Evolutionary conservation across 257 asterid genomes (phyloP).

Genomic region (Solanum sejunctum): DNA sequence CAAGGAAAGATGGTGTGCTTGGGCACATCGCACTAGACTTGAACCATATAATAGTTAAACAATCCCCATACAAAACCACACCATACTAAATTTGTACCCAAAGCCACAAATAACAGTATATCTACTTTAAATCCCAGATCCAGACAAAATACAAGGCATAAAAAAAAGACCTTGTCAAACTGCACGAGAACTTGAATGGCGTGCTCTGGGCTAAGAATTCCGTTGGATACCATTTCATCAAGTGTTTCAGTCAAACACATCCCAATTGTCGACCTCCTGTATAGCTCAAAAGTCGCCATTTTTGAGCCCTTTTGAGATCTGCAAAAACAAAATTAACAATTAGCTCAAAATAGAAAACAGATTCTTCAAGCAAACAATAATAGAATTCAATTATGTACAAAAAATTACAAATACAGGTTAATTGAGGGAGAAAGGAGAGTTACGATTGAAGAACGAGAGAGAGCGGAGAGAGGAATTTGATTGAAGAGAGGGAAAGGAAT

Average conservation of each 20-base stretch:
- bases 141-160: background rate
- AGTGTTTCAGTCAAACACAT: constrained; percentile 85
- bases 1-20: background rate
- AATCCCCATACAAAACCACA: background rate
- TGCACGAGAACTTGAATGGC: constrained; percentile 93
- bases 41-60: background rate
- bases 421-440: background rate
- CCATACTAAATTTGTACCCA: background rate
- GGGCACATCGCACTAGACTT: background rate
- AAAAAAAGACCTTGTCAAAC: constrained; percentile 68
- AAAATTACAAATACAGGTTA: background rate
- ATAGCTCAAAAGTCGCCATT: constrained; percentile 93
- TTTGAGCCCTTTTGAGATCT: background rate
- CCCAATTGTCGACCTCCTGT: constrained; percentile 84
- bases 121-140: background rate
- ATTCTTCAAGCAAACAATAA: background rate
- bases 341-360: background rate
- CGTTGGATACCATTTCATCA: constrained; percentile 75
- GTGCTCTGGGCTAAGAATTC: constrained; percentile 69
- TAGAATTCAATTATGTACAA: background rate
- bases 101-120: background rate
- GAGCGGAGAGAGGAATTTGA: background rate
- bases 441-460: background rate
- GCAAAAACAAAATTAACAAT: background rate
- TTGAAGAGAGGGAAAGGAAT: constrained; percentile 17